phyloP scores from a whole-genome alignment of 805 yeast species.

The Cyberlindnera suaveolens region DNA sequence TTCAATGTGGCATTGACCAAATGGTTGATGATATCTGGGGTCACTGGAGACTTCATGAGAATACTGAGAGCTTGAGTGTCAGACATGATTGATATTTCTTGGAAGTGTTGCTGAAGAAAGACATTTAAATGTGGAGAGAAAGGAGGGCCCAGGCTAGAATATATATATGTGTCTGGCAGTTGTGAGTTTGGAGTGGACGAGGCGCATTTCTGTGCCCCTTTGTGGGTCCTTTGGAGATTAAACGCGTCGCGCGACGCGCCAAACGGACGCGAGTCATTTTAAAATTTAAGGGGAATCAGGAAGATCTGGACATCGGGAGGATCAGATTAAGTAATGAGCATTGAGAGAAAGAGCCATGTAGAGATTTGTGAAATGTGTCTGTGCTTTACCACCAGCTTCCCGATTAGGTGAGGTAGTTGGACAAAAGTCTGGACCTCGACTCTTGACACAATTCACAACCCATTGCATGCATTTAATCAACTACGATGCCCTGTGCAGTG shows the following conservation, averaged over 20 bases:
- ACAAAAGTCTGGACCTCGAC: too few species aligned
- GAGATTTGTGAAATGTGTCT: too few species aligned
- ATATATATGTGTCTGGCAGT: not conserved
- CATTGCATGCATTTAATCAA: too few species aligned
- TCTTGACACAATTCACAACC: too few species aligned
- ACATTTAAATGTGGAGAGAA: not conserved
- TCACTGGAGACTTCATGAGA: constrained; percentile 58
- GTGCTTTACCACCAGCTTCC: too few species aligned
- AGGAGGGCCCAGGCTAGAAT: not conserved
- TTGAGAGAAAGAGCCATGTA: too few species aligned
- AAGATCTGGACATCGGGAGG: not conserved
- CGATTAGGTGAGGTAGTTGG: too few species aligned
- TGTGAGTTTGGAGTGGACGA: too few species aligned
- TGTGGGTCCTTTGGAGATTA: not conserved
- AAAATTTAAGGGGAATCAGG: not conserved
- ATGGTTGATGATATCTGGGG: constrained; percentile 69
- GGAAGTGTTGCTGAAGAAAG: not conserved
- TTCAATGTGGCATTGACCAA: constrained; percentile 60
- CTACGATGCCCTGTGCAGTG: too few species aligned
- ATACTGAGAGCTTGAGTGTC: constrained; percentile 52
- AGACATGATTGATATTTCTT: constrained; percentile 27
- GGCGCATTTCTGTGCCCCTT: not conserved
- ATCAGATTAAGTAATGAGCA: too few species aligned
- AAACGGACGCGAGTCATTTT: not conserved
- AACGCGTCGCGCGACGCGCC: not conserved